Evolutionary conservation across 2,329 filamentous ascomycete genomes (phyloP).

Genomic region (Aspergillus caelatus): DNA sequence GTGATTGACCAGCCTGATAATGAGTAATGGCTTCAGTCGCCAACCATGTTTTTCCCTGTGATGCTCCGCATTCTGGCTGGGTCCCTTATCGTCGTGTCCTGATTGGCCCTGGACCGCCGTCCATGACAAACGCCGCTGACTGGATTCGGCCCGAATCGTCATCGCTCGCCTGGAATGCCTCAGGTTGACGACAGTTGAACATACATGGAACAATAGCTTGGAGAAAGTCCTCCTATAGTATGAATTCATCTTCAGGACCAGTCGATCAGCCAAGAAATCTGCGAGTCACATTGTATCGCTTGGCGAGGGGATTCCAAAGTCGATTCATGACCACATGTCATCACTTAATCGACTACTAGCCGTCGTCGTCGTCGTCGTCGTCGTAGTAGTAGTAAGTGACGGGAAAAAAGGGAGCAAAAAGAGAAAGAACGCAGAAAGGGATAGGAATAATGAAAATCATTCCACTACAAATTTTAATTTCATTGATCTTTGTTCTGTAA

Average conservation of each 20-base stretch:
- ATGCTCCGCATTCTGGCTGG: conserved; percentile 12
- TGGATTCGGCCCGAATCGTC: conserved; percentile 21
- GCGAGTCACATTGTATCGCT: neutral
- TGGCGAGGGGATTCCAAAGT: neutral
- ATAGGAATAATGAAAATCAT: neutral
- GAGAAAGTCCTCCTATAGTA: neutral
- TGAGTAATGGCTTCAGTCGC: neutral
- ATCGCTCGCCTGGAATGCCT: neutral
- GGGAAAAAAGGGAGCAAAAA: neutral
- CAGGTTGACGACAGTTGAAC: neutral
- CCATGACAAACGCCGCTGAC: conserved; percentile 40
- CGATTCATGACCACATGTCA: neutral
- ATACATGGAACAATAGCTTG: neutral
- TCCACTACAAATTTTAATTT: neutral
- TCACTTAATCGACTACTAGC: too few relatives aligned
- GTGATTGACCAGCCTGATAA: neutral
- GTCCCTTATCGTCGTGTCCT: conserved; percentile 30
- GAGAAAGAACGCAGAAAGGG: neutral
- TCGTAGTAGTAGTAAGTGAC: neutral
- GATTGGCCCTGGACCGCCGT: conserved; percentile 25
- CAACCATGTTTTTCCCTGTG: conserved; percentile 4
- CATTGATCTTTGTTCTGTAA: neutral
- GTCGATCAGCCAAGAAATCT: neutral
- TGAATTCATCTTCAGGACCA: neutral
- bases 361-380: too few relatives aligned